Evolutionary conservation across 2,329 filamentous ascomycete species (phyloP).

Genomic region (Pseudogymnoascus sp.): DNA sequence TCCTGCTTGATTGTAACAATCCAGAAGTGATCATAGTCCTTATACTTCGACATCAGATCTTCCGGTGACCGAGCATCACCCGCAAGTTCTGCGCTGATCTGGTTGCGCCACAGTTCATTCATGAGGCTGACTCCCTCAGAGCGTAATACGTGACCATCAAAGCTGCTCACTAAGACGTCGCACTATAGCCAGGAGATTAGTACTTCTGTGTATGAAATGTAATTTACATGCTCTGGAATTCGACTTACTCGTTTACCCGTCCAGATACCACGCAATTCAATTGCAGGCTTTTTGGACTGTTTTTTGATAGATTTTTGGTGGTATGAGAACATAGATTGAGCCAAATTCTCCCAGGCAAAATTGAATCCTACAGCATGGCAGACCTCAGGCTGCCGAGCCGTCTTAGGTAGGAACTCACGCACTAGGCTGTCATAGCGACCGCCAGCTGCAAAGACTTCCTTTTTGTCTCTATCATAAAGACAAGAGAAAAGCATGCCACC

Average conservation of each 20-base stretch:
- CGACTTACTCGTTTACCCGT: slow-evolving; percentile 57
- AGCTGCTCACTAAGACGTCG: slow-evolving; percentile 84
- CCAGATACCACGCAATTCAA: slow-evolving; percentile 55
- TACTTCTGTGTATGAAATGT: not conserved
- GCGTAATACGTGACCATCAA: slow-evolving; percentile 69
- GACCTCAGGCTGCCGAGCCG: slow-evolving; percentile 54
- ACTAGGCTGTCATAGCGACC: slow-evolving; percentile 90
- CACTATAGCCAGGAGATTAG: slow-evolving; percentile 45
- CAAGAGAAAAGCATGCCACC: slow-evolving; percentile 87
- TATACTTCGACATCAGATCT: slow-evolving; percentile 69
- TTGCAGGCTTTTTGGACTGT: slow-evolving; percentile 64
- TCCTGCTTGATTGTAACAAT: slow-evolving; percentile 81
- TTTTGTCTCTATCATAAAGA: slow-evolving; percentile 75
- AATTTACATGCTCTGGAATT: slow-evolving; percentile 25
- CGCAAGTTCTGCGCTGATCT: slow-evolving; percentile 83
- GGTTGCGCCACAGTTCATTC: slow-evolving; percentile 71
- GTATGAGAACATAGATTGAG: slow-evolving; percentile 49
- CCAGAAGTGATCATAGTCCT: slow-evolving; percentile 76
- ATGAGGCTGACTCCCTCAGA: slow-evolving; percentile 72
- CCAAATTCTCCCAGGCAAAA: slow-evolving; percentile 77
- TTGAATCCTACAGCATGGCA: slow-evolving; percentile 89
- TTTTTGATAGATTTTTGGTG: slow-evolving; percentile 45
- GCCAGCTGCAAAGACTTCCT: slow-evolving; percentile 85
- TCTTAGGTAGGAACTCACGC: slow-evolving; percentile 69
- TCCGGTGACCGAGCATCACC: slow-evolving; percentile 72